Base-by-base conservation (phyloP, 1,139 yeast genomes). In the Pichia sp. region DNA sequence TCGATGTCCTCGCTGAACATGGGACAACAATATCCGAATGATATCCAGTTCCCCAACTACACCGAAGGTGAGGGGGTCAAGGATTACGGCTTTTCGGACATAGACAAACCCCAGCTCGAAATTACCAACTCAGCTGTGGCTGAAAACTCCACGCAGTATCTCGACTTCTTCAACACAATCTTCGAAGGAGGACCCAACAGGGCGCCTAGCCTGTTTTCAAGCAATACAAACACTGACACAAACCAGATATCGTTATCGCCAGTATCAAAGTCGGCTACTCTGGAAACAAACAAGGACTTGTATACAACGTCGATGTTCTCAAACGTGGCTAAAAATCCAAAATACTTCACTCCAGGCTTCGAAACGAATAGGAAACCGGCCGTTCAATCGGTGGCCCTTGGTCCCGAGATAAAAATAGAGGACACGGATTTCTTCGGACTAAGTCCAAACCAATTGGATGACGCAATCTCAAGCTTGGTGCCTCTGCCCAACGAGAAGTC, bases 351-450 rank as follows among this genome's bases (percentile, higher is more conserved):
- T n/a, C 36, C 36, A 36, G 40, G 16, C n/a, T 36, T 36, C 8
- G 38, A 31, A 31, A 33, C 40, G 7, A 43, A 33, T 16, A 33
- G 17, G 9, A 43, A 34, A 6, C 45, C 24, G 14, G 17, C 31
- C 24, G 30, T 10, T 2, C 45, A 42, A 27, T 20, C 27, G 10
- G 7, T 42, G 8, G 27, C 45, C 14, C 7, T 30, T 3, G 52
- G 52, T 0, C 65, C 67, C 1, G 59, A 60, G 30, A 63, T 65
- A 29, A 59, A 56, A 38, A 60, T 64, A 34, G 68, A 64, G 48
- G 65, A 63, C 43, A 50, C 61, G 1, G 55, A 51, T 30, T 42
- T 45, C 8, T 41, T 29, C 33, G 17, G 12, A 16, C 7, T 17
- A 9, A 36, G 14, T 41, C 56, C 0, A 51, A 56, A 9, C 55